Percentiles rank a stretch among this genome's conserved stretches.
Evolutionary conservation across 2,329 filamentous ascomycete species (phyloP).

Genomic region (Polychaeton citri): DNA sequence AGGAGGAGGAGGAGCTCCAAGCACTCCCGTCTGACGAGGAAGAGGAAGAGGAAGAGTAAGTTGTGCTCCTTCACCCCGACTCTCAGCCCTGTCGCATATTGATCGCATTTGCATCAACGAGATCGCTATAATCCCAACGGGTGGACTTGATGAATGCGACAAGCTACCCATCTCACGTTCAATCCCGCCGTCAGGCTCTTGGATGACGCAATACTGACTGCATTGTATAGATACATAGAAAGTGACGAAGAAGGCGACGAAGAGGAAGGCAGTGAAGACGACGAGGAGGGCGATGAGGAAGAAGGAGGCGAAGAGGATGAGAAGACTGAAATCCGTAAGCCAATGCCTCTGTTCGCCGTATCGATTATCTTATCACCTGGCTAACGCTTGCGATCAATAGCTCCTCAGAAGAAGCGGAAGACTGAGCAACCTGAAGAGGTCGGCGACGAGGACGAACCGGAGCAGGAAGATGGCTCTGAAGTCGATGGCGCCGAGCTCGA

Average conservation of each 20-base stretch:
- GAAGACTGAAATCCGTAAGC: background rate
- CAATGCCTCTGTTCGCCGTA: no score
- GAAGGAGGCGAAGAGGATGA: background rate
- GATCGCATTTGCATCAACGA: no score
- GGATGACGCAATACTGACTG: background rate
- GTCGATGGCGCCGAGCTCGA: constrained; percentile 8
- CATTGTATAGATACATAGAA: background rate
- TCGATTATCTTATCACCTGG: no score
- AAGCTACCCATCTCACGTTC: no score
- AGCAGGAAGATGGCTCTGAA: constrained; percentile 8
- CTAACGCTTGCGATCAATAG: constrained; percentile 2
- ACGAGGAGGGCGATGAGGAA: background rate
- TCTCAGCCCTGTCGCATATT: background rate
- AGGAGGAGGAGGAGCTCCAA: constrained; percentile 28
- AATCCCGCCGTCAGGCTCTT: background rate
- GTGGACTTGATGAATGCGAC: no score
- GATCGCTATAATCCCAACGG: no score
- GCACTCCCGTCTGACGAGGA: constrained; percentile 31
- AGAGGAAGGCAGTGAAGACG: background rate
- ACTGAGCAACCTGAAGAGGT: constrained; percentile 11
- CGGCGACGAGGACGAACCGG: constrained; percentile 8
- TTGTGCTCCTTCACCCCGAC: no score
- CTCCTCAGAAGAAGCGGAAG: constrained; percentile 19
- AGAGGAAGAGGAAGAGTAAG: constrained; percentile 28
- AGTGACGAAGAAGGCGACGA: background rate